phyloP scores from a whole-genome alignment of 2,329 filamentous ascomycete species.

The Hirsutella rhossiliensis region DNA sequence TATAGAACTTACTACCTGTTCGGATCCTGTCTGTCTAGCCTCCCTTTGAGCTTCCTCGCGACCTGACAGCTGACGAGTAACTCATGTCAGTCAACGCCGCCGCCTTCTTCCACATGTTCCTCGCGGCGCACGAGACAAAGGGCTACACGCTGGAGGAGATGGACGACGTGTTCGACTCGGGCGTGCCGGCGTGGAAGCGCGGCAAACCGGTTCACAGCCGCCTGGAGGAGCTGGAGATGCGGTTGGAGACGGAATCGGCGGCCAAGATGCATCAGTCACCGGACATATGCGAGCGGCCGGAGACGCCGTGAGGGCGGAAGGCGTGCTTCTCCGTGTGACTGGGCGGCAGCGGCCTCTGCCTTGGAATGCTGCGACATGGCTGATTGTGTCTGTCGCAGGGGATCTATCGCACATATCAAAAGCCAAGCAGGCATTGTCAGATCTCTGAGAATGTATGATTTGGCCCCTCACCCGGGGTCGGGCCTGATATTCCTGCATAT shows the following conservation, averaged over 20 bases:
- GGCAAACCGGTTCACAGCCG: constrained; percentile 24
- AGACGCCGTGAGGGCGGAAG: not conserved
- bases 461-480: too few relatives aligned
- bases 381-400: too few relatives aligned
- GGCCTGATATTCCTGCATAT: too few relatives aligned
- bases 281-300: not conserved
- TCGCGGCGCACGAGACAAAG: constrained; percentile 52
- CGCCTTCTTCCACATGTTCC: constrained; percentile 57
- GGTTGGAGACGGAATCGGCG: constrained; percentile 26
- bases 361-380: too few relatives aligned
- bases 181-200: constrained; percentile 45
- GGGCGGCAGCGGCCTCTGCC: too few relatives aligned
- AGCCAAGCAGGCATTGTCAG: too few relatives aligned
- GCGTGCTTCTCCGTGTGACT: too few relatives aligned
- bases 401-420: too few relatives aligned
- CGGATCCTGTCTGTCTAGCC: constrained; percentile 34
- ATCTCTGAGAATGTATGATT: too few relatives aligned
- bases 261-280: not conserved
- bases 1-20: constrained; percentile 65
- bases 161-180: constrained; percentile 57
- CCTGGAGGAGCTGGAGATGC: constrained; percentile 31
- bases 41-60: too few relatives aligned
- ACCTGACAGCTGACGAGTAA: not conserved
- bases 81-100: constrained; percentile 39
- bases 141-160: constrained; percentile 69